Conservation (phyloP, 805 yeast genomes). For the Starmerella ratchasimensis region DNA sequence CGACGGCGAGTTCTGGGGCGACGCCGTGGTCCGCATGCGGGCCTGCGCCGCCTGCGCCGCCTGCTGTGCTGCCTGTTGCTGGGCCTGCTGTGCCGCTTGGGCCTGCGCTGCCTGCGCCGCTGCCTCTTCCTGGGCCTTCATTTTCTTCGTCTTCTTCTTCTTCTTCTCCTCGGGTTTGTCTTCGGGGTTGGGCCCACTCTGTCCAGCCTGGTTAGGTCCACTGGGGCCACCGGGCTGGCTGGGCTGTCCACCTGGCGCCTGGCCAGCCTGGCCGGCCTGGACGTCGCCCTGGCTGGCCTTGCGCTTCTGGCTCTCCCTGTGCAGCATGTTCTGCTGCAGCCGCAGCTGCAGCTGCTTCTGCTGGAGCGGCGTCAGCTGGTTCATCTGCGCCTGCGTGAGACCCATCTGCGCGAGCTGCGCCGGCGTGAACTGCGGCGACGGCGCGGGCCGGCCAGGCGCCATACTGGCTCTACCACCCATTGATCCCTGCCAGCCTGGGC, state of each 20-base stretch:
- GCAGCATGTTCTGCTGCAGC: conserved; percentile 8
- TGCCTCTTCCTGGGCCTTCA: not conserved
- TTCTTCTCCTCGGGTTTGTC: too few species aligned
- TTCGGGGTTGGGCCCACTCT: not conserved
- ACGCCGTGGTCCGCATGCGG: not conserved
- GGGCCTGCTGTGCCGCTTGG: not conserved
- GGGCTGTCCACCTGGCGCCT: too few species aligned
- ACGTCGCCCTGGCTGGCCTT: conserved; percentile 6
- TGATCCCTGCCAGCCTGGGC: not conserved
- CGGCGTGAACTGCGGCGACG: not conserved
- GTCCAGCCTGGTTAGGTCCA: not conserved
- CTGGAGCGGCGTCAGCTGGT: not conserved
- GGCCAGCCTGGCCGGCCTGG: conserved; percentile 17
- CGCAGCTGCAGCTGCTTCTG: conserved; percentile 8
- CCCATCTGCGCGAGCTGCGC: conserved; percentile 1
- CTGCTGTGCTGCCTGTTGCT: not conserved
- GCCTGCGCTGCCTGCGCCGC: not conserved
- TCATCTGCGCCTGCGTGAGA: conserved; percentile 4
- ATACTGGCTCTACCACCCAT: too few species aligned
- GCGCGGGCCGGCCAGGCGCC: not conserved
- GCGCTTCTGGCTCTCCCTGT: conserved; percentile 1
- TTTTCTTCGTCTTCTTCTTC: too few species aligned
- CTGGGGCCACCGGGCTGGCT: not conserved
- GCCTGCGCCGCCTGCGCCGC: not conserved
- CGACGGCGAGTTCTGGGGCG: not conserved